Base-by-base conservation (phyloP, 1,284 basidiomycete species). In the Tremellales sp. region DNA sequence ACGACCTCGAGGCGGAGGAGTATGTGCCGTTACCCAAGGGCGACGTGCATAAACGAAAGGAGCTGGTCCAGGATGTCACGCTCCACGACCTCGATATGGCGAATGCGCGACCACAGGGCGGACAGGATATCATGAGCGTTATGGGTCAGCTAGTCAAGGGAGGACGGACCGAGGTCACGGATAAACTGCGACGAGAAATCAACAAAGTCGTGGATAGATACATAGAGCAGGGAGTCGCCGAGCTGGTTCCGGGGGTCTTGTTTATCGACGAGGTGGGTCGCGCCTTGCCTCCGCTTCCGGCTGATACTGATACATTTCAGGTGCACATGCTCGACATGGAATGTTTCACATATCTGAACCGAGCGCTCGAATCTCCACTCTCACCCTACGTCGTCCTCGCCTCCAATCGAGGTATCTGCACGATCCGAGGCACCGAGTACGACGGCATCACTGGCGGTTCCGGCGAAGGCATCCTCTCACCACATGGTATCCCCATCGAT, bases 251-350 rank as follows among this genome's bases (percentile, higher is more conserved):
- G 8, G 94, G 94, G 13, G 94, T 98, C 2, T 84, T 98, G 8
- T 98, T 98, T 74, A 95, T 98, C 58, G 95, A 98, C 71, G 95
- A 98, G 81, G 92, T 92, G 59, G 51, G 80, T 59, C 10, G 29
- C 10, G 10, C 16, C 16, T 16, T 16, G 10, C 14, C 10, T 37
- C 35, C 21, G 18, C n/a, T n/a, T 31, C 16, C 29, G 29, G 10
- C 10, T 31, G 29, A 31, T 31, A 37, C 18, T 40, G 12, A 40
- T 24, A 45, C 43, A 8, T 12, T 16, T 16, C 60, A 93, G 90
- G 92, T 97, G 18, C 94, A 98, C 76, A 97, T 97, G 94, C 84
- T 98, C 56, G 94, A 98, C 73, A 93, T 97, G 68, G 95, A 98
- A 73, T 97, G 93, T 73, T 98, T 97, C 77, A 97, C 94, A 7